These are phyloP conservation scores for Pelagophyceae sp. DNA, from an alignment of 352 stramenopile genomes.

Conservation along the genomic window DNA sequence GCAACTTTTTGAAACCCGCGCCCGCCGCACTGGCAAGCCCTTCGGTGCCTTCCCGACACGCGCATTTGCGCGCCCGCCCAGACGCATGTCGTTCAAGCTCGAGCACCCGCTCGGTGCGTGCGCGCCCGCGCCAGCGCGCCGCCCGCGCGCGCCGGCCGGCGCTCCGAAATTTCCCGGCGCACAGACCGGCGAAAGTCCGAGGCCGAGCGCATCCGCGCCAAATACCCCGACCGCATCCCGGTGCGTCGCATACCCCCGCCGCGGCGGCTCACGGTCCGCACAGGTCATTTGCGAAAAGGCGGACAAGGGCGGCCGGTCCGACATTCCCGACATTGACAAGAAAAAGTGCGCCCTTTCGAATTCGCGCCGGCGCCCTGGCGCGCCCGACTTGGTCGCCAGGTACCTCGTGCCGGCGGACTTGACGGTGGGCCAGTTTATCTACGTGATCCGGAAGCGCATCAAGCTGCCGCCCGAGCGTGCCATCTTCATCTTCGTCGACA, in stretches of 20 bases:
- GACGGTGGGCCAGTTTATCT: slow-evolving; percentile 96
- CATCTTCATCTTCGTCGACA: slow-evolving; percentile 98
- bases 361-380: slow-evolving; percentile 27
- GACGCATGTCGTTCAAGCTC: slow-evolving; percentile 8
- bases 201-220: slow-evolving; percentile 91
- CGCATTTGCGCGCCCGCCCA: too few species aligned
- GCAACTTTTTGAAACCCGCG: too few species aligned
- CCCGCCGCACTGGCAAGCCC: too few species aligned
- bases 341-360: slow-evolving; percentile 72
- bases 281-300: slow-evolving; percentile 78
- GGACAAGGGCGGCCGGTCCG: slow-evolving; percentile 65
- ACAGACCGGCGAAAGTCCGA: slow-evolving; percentile 93
- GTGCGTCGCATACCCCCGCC: slow-evolving; percentile 34
- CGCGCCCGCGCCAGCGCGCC: too few species aligned
- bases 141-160: slow-evolving; percentile 2
- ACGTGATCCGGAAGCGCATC: slow-evolving; percentile 98
- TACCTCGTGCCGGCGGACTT: slow-evolving; percentile 92
- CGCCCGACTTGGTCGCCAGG: slow-evolving; percentile 17
- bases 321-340: slow-evolving; percentile 99
- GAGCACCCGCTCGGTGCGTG: background rate
- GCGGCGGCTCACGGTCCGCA: background rate
- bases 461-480: slow-evolving; percentile 64
- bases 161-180: too few species aligned
- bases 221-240: slow-evolving; percentile 97
- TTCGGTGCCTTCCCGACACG: too few species aligned